phyloP scores from a whole-genome alignment of 306 rosid genomes.

The Clitoria ternatea region DNA sequence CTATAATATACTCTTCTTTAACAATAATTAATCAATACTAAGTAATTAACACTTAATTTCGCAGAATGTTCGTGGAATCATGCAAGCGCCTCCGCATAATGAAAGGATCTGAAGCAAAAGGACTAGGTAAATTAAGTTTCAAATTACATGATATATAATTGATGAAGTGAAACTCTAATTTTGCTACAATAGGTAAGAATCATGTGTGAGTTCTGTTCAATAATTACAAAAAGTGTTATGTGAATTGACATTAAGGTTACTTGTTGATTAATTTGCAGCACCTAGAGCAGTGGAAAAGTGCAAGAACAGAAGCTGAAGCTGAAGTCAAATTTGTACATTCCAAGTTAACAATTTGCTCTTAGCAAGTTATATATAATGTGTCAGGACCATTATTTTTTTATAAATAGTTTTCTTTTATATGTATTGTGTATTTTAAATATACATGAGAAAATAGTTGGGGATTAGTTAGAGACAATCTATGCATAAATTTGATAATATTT shows the following conservation, averaged over 20 bases:
- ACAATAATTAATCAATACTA: not conserved
- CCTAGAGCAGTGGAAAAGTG: constrained; percentile 75
- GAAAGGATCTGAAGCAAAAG: constrained; percentile 84
- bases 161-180: no score
- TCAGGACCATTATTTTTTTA: constrained; percentile 27
- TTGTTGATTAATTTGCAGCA: constrained; percentile 32
- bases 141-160: no score
- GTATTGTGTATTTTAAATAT: constrained; percentile 9
- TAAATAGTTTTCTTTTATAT: not conserved
- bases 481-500: no score
- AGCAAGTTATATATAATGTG: constrained; percentile 28
- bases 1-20: no score
- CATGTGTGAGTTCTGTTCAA: no score
- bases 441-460: constrained; percentile 39
- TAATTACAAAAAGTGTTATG: no score
- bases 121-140: constrained; percentile 37
- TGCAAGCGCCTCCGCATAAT: constrained; percentile 69
- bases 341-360: not conserved
- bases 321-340: constrained; percentile 17
- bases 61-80: constrained; percentile 64
- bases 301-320: constrained; percentile 70
- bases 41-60: not conserved
- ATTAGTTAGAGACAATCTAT: constrained; percentile 35
- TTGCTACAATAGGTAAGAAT: no score
- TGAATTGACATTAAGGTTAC: not conserved